Base-by-base conservation (phyloP, 306 rosid genomes). In the Fragaria nilgerrensis region DNA sequence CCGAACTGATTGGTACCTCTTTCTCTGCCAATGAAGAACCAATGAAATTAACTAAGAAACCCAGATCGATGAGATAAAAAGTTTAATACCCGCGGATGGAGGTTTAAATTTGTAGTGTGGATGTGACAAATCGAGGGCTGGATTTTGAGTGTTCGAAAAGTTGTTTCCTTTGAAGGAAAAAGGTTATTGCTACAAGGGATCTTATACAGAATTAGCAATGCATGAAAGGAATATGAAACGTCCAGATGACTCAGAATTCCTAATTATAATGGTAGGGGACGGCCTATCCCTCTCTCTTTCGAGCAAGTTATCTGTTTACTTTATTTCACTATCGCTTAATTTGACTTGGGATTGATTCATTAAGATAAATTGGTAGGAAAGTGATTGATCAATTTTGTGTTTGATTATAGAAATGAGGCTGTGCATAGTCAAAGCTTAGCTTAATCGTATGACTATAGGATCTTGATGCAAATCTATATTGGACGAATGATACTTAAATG, bases 261-360 rank as follows among this genome's bases (percentile, higher is more conserved):
- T 70, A 36, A 66, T 50, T 41, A 56, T 41, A 50, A 43, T 49
- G 59, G 37, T 32, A 53, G 62, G 68, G 85, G 89, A 67, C 86
- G 85, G 86, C 78, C 88, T 49, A 62, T 68, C n/a, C 20, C n/a
- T 41, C 19, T 49, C 34, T 7, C 10, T n/a, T 34, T 47, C 52
- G 34, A 23, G 71, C 47, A 74, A 71, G 61, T 41, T 70, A 58
- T 85, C 79, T 75, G 84, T 87, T 81, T 79, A 27, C 79, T 82
- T 29, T 29, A 29, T 29, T 79, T 87, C 90, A 78, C 89, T 87
- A 78, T 90, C 88, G 73, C 70, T 67, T 75, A 58, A 81, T 82
- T 88, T 86, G 82, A 86, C 82, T 86, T 70, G 49, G 49, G 63
- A 48, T 75, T 36, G 70, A 36, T 74, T 70, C 22, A 37, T 78